Conservation (phyloP, 2,329 filamentous ascomycete species). For the Paecilomyces fulvus region DNA sequence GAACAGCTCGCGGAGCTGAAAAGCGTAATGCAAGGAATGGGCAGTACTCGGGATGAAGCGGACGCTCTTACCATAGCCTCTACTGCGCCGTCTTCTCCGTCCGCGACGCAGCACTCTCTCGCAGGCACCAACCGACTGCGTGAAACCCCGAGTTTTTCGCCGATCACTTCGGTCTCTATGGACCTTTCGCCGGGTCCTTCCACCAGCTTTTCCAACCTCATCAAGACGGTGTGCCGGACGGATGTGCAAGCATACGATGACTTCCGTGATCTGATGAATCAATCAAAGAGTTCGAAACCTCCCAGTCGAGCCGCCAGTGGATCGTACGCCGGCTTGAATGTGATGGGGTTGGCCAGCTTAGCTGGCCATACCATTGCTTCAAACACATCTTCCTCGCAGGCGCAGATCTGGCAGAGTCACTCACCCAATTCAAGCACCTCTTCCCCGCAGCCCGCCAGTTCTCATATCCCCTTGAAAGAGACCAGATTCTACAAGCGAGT, state of each 20-base stretch:
- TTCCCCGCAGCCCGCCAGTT: conserved; percentile 36
- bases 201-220: conserved; percentile 69
- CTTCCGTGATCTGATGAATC: conserved; percentile 67
- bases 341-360: conserved; percentile 46
- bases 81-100: conserved; percentile 71
- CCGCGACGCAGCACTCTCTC: conserved; percentile 50
- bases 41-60: conserved; percentile 60
- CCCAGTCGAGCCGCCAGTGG: conserved; percentile 64
- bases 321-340: conserved; percentile 57
- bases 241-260: conserved; percentile 78
- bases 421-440: conserved; percentile 37
- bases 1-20: conserved; percentile 91
- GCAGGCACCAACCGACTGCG: conserved; percentile 45
- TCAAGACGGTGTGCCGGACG: conserved; percentile 73
- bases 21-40: conserved; percentile 81
- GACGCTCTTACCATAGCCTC: conserved; percentile 58
- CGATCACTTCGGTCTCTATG: conserved; percentile 39
- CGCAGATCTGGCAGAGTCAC: conserved; percentile 52
- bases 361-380: conserved; percentile 29
- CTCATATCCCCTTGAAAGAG: conserved; percentile 62
- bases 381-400: conserved; percentile 51
- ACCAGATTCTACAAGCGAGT: conserved; percentile 90
- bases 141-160: conserved; percentile 50
- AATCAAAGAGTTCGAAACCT: conserved; percentile 54
- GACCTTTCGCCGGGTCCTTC: conserved; percentile 55